Percentiles rank a stretch among this genome's conserved stretches.
phyloP scores from a whole-genome alignment of 2,329 filamentous ascomycete species.

The Talaromyces sp. region DNA sequence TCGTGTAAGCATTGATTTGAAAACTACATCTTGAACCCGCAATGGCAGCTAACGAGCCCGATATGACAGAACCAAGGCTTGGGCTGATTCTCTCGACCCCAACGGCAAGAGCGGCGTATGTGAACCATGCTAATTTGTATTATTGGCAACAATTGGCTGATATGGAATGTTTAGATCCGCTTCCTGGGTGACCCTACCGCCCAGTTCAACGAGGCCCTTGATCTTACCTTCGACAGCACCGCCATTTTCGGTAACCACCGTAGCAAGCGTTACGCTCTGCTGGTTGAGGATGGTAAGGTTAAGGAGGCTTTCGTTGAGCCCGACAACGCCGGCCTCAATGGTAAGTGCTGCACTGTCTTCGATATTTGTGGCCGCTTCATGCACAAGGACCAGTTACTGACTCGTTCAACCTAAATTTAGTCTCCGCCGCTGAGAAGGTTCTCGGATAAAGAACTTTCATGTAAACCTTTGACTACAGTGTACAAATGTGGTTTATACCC shows the following conservation, averaged over 20 bases:
- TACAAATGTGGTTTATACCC: background rate
- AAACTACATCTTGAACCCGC: constrained; percentile 6
- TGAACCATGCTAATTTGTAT: too few species aligned
- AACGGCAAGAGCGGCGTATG: constrained; percentile 73
- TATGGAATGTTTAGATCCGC: constrained; percentile 64
- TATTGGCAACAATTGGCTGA: too few species aligned
- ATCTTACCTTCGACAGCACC: constrained; percentile 77
- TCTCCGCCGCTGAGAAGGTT: constrained; percentile 55
- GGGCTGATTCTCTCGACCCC: constrained; percentile 77
- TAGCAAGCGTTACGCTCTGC: constrained; percentile 84
- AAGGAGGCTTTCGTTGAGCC: constrained; percentile 80
- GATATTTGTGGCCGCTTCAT: too few species aligned
- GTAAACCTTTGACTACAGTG: background rate
- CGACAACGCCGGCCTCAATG: constrained; percentile 80
- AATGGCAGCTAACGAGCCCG: constrained; percentile 5
- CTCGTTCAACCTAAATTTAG: constrained; percentile 30
- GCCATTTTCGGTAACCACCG: constrained; percentile 80
- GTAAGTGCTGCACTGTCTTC: constrained; percentile 49
- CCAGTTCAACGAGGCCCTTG: constrained; percentile 79
- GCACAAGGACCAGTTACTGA: constrained; percentile 6
- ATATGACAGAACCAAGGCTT: constrained; percentile 77
- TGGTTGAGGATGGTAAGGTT: constrained; percentile 83
- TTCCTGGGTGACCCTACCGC: constrained; percentile 83
- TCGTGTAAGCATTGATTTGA: constrained; percentile 67
- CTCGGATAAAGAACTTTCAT: constrained; percentile 37